These are phyloP conservation scores for Podaxis mareebaensis DNA, from an alignment of 768 basidiomycete species.

Conservation along the genomic window DNA sequence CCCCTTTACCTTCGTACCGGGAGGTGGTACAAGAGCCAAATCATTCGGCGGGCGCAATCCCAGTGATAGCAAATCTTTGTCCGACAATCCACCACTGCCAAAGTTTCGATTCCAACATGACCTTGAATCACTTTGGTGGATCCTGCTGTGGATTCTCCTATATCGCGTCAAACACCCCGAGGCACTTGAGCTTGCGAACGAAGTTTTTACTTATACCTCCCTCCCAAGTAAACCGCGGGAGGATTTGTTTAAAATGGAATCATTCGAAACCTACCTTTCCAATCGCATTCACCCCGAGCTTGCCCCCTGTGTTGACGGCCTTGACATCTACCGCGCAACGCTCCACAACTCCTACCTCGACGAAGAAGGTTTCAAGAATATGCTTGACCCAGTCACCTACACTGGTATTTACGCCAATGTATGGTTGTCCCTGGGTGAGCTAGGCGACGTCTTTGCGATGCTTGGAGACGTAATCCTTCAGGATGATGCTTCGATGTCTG, in stretches of 20 bases:
- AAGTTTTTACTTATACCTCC: not conserved
- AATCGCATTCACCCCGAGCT: not conserved
- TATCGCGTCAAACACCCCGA: not conserved
- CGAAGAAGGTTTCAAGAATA: not conserved
- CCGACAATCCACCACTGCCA: not conserved
- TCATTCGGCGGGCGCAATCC: no score
- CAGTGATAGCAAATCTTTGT: no score
- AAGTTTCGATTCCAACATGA: constrained; percentile 8
- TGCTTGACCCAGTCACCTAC: not conserved
- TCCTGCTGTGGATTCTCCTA: constrained; percentile 3
- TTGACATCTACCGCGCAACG: not conserved
- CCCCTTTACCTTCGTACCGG: no score
- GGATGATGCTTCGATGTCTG: no score
- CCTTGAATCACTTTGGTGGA: constrained; percentile 14
- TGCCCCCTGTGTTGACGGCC: not conserved
- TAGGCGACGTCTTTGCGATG: no score
- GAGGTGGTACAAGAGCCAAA: no score
- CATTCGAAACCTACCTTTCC: not conserved
- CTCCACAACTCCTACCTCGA: not conserved
- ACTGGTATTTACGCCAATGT: not conserved
- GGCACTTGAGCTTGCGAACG: not conserved
- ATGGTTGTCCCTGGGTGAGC: not conserved
- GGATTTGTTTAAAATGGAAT: not conserved
- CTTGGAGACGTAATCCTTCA: no score
- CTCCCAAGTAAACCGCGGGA: not conserved